phyloP scores from a whole-genome alignment of 2,329 filamentous ascomycete species.

The Hypoxylon sp. region DNA sequence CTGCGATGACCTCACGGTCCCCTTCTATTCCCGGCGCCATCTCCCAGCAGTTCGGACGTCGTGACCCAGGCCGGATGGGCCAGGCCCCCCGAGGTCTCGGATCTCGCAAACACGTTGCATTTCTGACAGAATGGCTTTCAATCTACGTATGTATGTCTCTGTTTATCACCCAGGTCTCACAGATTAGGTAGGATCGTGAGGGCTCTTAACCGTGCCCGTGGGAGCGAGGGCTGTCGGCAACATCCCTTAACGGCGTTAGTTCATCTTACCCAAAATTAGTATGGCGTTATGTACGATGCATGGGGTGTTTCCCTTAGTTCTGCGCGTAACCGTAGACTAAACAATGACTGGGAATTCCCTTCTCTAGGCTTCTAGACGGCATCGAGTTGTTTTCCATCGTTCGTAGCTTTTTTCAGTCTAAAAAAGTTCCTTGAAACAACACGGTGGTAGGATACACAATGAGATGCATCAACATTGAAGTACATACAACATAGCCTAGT shows the following conservation, averaged over 20 bases:
- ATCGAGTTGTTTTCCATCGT: slow-evolving; percentile 13
- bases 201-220: slow-evolving; percentile 39
- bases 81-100: slow-evolving; percentile 40
- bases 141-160: slow-evolving; percentile 45
- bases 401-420: slow-evolving; percentile 18
- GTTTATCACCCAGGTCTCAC: slow-evolving; percentile 37
- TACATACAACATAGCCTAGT: slow-evolving; percentile 10
- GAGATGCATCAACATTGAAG: slow-evolving; percentile 1
- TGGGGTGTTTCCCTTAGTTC: slow-evolving; percentile 16
- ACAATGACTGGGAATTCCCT: slow-evolving; percentile 17
- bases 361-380: slow-evolving; percentile 21
- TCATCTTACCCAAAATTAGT: slow-evolving; percentile 29
- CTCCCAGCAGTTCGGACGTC: slow-evolving; percentile 46
- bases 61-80: slow-evolving; percentile 35
- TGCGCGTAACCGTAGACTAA: slow-evolving; percentile 27
- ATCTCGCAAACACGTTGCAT: slow-evolving; percentile 49
- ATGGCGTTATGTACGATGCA: slow-evolving; percentile 38
- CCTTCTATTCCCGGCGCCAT: slow-evolving; percentile 33
- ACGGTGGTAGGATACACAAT: slow-evolving; percentile 8
- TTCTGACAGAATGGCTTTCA: slow-evolving; percentile 42
- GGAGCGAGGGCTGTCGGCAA: slow-evolving; percentile 33
- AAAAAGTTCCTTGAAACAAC: slow-evolving; percentile 19
- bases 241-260: slow-evolving; percentile 33
- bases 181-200: slow-evolving; percentile 46
- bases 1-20: slow-evolving; percentile 48